Conservation (phyloP, 306 rosid genomes). For the barrel medic (Medicago truncatula) region DNA sequence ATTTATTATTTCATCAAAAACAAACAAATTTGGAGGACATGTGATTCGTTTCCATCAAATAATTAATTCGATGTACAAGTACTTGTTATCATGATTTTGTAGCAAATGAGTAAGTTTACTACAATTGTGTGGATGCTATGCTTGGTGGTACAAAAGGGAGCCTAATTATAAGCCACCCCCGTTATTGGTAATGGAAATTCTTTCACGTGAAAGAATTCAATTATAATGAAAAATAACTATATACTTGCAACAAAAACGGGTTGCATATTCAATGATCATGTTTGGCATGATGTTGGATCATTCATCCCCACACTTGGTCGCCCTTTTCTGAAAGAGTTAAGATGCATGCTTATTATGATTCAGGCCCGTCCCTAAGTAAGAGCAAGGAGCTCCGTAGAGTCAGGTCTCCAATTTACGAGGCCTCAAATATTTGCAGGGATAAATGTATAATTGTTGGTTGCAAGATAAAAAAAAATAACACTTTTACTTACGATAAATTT, state of each 20-base stretch:
- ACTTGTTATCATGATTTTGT: conserved; percentile 3
- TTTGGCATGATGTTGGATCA: too few relatives aligned
- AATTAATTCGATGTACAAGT: neutral
- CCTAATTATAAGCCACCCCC: neutral
- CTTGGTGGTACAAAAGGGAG: neutral
- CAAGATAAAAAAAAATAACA: too few relatives aligned
- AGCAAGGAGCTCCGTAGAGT: too few relatives aligned
- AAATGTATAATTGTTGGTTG: too few relatives aligned
- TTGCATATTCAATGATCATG: neutral
- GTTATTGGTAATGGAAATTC: neutral
- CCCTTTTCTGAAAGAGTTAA: too few relatives aligned
- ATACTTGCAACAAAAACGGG: conserved; percentile 7
- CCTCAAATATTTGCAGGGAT: too few relatives aligned
- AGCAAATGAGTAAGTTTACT: neutral
- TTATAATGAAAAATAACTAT: neutral
- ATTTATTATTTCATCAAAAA: neutral
- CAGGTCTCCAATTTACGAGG: too few relatives aligned
- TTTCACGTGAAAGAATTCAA: conserved; percentile 23
- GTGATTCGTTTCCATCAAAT: neutral
- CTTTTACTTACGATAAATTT: too few relatives aligned
- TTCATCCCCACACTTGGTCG: too few relatives aligned
- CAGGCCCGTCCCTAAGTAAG: too few relatives aligned
- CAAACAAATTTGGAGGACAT: neutral
- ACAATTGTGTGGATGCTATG: neutral
- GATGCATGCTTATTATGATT: too few relatives aligned